Base-by-base conservation (phyloP, 768 basidiomycete genomes). In the Pholiota molesta region DNA sequence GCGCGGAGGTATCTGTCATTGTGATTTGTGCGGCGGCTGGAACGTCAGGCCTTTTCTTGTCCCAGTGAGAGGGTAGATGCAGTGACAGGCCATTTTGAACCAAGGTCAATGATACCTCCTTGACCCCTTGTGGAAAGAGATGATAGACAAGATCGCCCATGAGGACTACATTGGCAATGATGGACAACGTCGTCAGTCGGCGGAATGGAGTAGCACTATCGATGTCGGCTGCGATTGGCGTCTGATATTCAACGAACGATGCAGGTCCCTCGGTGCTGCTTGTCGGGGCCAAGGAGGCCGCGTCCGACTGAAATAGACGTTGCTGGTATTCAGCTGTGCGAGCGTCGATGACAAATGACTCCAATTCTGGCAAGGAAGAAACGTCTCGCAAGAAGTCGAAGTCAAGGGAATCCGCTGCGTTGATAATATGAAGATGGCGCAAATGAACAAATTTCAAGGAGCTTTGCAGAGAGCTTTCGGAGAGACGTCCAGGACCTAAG, bases 91-190 rank as follows among this genome's bases (percentile, higher is more conserved):
- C 28, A 28, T 42, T 28, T 42, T 40, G 57, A 11, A 58, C 33
- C 44, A 58, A 37, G 2, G 57, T 58, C 14, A 58, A 42, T 5
- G 57, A 49, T 1, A 58, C 19, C 0, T 58, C 10, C 13, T 21
- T 37, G 33, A 58, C 57, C 4, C 1, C 19, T 9, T 33, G 29
- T 13, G 57, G 45, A 17, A 35, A 49, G 19, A 58, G 57, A n/a
- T 58, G 23, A 49, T 58, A 39, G 1, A 58, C 28, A n/a, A 58
- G 14, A 26, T 58, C 57, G 14, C 23, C 19, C n/a, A 58, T 49
- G 31, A 58, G 45, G n/a, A 39, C 19, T 2, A 58, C 8, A 14
- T 31, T 19, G 57, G 44, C 40, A 4, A 49, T 33, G 28, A 58
- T 31, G 17, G 11, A 2, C n/a, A 58, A 14, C 16, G 21, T 49